Conservation (phyloP, 768 basidiomycete species). For the Boletus reticulatus region DNA sequence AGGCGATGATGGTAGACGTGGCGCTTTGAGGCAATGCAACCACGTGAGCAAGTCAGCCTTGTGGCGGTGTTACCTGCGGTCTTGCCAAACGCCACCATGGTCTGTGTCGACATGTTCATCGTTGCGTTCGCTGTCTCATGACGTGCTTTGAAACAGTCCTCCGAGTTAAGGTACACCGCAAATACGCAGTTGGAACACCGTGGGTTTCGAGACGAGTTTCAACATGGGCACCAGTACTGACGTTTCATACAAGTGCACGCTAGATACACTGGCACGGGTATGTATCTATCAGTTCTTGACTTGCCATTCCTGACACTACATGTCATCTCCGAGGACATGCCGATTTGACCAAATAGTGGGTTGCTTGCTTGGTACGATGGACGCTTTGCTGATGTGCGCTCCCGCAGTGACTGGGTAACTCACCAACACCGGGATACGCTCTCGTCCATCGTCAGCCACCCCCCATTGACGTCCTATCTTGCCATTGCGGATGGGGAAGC, state of each 20-base stretch:
- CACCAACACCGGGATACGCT: constrained; percentile 98
- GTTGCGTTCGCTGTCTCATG: not conserved
- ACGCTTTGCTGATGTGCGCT: constrained; percentile 12
- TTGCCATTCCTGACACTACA: constrained; percentile 7
- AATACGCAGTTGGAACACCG: constrained; percentile 95
- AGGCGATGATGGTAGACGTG: not conserved
- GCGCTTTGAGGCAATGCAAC: not conserved
- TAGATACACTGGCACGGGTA: constrained; percentile 93
- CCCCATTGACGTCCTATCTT: constrained; percentile 80
- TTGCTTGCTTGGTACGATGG: constrained; percentile 5
- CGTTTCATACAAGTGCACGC: constrained; percentile 69
- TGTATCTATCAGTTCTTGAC: constrained; percentile 23
- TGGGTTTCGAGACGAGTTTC: constrained; percentile 39
- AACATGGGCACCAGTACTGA: not conserved
- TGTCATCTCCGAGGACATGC: constrained; percentile 69
- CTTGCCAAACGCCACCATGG: constrained; percentile 20
- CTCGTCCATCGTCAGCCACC: constrained; percentile 89
- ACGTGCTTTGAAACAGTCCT: constrained; percentile 52
- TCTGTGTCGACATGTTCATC: not conserved
- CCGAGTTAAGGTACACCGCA: constrained; percentile 92
- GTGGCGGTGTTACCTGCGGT: constrained; percentile 9
- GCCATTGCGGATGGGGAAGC: constrained; percentile 94
- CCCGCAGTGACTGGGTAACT: constrained; percentile 88
- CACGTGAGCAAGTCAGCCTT: constrained; percentile 9
- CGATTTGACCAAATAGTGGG: constrained; percentile 94